A percentile compares a stretch with the other conserved stretches of the same genome.
Conservation (phyloP, 192 early-diverging fungal species). For the Powellomyces hirtus region DNA sequence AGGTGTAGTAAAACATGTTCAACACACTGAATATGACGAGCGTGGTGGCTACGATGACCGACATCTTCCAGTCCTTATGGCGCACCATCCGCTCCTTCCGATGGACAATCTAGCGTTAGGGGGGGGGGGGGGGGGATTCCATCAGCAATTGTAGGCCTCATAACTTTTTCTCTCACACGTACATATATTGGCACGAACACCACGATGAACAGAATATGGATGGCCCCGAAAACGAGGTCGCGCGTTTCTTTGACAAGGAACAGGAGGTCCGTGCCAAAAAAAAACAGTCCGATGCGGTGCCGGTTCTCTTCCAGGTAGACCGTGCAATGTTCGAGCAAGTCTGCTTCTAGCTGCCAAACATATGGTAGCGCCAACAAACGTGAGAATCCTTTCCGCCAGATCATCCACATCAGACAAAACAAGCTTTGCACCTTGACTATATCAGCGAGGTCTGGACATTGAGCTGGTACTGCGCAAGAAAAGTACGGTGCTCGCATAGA, state of each 20-base stretch:
- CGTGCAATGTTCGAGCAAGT: no score
- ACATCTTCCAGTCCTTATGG: neutral
- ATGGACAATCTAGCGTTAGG: neutral
- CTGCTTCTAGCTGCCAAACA: no score
- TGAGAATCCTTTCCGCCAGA: no score
- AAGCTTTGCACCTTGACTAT: no score
- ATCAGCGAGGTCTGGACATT: no score
- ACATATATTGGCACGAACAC: neutral
- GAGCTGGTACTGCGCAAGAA: no score
- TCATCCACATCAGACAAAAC: no score
- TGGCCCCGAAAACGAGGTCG: neutral
- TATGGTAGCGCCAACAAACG: no score
- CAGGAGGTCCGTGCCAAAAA: neutral
- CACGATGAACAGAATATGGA: neutral
- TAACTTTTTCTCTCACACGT: neutral
- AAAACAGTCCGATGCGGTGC: neutral
- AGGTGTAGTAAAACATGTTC: neutral
- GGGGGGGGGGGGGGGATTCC: no score
- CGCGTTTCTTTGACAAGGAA: neutral
- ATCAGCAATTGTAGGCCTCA: neutral
- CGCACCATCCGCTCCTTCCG: slow-evolving; percentile 1
- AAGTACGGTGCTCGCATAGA: no score
- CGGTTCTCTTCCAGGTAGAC: neutral
- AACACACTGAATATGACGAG: neutral
- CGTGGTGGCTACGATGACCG: neutral